Conservation (phyloP, 106 monocot species). For the Phalaenopsis aphrodite region DNA sequence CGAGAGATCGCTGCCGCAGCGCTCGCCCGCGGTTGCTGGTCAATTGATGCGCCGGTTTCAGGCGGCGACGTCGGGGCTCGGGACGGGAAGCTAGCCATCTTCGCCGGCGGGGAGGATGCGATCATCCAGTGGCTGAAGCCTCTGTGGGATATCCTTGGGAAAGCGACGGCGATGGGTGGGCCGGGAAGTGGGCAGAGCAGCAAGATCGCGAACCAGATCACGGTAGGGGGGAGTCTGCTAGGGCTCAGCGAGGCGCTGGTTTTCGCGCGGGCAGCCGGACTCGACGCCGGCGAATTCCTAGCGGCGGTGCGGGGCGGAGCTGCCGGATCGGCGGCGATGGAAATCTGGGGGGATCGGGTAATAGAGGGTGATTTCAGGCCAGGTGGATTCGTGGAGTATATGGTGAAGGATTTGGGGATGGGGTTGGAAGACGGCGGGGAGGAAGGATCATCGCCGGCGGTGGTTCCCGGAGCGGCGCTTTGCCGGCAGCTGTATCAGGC, state of each 20-base stretch:
- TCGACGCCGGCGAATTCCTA: conserved; percentile 13
- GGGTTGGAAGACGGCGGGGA: conserved; percentile 7
- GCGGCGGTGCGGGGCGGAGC: conserved; percentile 21
- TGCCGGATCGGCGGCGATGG: conserved; percentile 18
- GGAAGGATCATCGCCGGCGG: conserved; percentile 7
- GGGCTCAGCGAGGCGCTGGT: conserved; percentile 33
- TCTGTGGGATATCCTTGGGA: conserved; percentile 22
- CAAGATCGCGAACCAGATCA: conserved; percentile 51
- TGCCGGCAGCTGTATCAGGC: conserved; percentile 21
- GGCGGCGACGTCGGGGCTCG: conserved; percentile 42
- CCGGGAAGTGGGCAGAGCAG: conserved; percentile 46
- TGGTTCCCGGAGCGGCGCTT: conserved; percentile 31
- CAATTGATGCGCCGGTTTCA: conserved; percentile 43
- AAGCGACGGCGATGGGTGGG: conserved; percentile 20
- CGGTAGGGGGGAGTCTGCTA: conserved; percentile 16
- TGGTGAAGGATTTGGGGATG: conserved; percentile 54
- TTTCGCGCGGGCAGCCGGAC: conserved; percentile 23
- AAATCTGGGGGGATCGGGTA: conserved; percentile 35
- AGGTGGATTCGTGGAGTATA: conserved; percentile 34
- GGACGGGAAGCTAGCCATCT: conserved; percentile 32
- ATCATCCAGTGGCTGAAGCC: conserved; percentile 26
- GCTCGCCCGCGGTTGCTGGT: conserved; percentile 10
- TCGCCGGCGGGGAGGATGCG: conserved; percentile 28
- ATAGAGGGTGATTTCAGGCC: conserved; percentile 20
- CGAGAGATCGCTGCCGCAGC: conserved; percentile 16